These are phyloP conservation scores for Oryza meyeriana DNA, from an alignment of 176 grass and related monocot genomes.

Conservation along the genomic window DNA sequence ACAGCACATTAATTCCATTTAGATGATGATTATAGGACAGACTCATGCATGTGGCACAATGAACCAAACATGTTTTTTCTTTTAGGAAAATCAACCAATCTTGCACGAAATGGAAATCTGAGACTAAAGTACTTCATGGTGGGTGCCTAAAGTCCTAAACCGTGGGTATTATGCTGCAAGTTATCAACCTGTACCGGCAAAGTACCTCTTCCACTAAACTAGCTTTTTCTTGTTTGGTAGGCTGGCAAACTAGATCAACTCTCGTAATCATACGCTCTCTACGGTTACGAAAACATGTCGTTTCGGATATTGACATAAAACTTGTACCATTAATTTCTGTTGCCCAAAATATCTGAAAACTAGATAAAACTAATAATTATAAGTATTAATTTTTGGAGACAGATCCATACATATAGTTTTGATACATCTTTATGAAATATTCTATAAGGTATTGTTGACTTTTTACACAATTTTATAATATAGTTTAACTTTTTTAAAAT, in stretches of 20 bases:
- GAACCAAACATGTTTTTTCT: not conserved
- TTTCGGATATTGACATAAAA: not conserved
- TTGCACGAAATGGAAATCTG: conserved; percentile 21
- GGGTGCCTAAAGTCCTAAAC: not conserved
- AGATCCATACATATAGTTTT: no score
- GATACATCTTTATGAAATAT: no score
- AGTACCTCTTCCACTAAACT: not conserved
- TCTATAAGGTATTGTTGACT: no score
- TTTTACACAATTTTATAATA: no score
- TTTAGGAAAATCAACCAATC: no score
- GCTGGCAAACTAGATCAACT: not conserved
- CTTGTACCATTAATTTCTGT: not conserved
- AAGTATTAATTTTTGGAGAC: no score
- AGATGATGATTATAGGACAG: not conserved
- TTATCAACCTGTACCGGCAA: not conserved
- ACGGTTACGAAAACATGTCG: not conserved
- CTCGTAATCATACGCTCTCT: not conserved
- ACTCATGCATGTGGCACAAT: not conserved
- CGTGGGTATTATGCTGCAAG: conserved; percentile 19
- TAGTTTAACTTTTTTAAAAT: no score
- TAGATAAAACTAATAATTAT: not conserved
- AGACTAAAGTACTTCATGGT: not conserved
- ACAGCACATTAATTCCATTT: not conserved
- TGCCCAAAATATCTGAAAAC: not conserved
- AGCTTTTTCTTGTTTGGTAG: not conserved